phyloP scores from a whole-genome alignment of 495 filamentous ascomycete genomes.

The Saxophila tyrrhenica region DNA sequence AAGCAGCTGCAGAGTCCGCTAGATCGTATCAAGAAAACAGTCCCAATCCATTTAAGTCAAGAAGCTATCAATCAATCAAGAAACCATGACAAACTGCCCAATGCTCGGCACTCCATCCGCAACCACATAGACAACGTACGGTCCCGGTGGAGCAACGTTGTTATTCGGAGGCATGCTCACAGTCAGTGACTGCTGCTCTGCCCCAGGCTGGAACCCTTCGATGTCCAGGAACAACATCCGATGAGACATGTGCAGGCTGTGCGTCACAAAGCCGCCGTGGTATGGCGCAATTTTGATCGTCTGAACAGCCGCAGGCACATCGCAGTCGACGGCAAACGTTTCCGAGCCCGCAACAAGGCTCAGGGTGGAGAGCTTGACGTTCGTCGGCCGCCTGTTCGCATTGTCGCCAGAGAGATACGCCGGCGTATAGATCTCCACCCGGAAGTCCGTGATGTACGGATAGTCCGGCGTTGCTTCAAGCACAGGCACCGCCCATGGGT shows the following conservation, averaged over 20 bases:
- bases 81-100: constrained; percentile 42
- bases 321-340: constrained; percentile 40
- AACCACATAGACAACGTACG: constrained; percentile 51
- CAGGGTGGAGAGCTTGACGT: constrained; percentile 33
- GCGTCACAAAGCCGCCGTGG: constrained; percentile 51
- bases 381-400: constrained; percentile 37
- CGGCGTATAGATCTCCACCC: constrained; percentile 49
- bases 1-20: too few relatives aligned
- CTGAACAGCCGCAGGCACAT: constrained; percentile 24
- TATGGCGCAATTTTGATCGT: constrained; percentile 41
- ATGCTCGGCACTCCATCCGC: constrained; percentile 48
- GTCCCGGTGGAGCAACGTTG: constrained; percentile 46
- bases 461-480: constrained; percentile 30
- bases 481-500: constrained; percentile 47
- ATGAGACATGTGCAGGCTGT: constrained; percentile 52
- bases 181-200: constrained; percentile 34
- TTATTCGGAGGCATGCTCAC: constrained; percentile 45
- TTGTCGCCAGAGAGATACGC: constrained; percentile 46
- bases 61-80: too few relatives aligned
- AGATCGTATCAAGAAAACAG: too few relatives aligned
- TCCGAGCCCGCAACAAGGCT: constrained; percentile 34
- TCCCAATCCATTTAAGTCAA: too few relatives aligned
- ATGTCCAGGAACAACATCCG: constrained; percentile 47
- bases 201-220: constrained; percentile 35
- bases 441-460: constrained; percentile 46